These are phyloP conservation scores for Paraphaeosphaeria sporulosa DNA, from an alignment of 2,329 filamentous ascomycete species.

Conservation along the genomic window DNA sequence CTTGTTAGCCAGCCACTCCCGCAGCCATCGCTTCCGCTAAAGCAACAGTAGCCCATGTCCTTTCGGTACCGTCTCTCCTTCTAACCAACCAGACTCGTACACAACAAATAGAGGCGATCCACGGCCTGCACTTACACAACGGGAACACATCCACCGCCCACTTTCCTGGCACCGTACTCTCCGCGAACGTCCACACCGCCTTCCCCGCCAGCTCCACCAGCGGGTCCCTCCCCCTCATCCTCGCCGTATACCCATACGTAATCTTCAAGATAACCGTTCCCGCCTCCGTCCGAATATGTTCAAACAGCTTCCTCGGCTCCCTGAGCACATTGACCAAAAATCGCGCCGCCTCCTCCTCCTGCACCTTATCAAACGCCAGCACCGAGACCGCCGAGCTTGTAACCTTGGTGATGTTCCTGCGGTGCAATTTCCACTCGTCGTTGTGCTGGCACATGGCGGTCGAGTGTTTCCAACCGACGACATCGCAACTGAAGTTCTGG, in stretches of 20 bases:
- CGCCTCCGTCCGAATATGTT: conserved; percentile 36
- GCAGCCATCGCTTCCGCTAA: background rate
- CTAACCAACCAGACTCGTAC: too few relatives aligned
- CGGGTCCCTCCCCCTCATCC: conserved; percentile 50
- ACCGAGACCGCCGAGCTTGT: too few relatives aligned
- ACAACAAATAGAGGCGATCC: too few relatives aligned
- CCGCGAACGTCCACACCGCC: conserved; percentile 52
- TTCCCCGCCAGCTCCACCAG: conserved; percentile 53
- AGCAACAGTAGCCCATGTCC: too few relatives aligned
- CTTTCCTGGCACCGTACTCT: conserved; percentile 51
- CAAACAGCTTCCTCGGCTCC: conserved; percentile 27
- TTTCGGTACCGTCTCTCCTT: too few relatives aligned
- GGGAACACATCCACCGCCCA: conserved; percentile 59
- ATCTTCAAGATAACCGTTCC: conserved; percentile 37
- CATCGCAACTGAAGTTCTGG: conserved; percentile 28
- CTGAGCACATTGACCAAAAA: conserved; percentile 29
- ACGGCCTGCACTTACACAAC: conserved; percentile 47
- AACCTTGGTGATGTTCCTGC: conserved; percentile 35
- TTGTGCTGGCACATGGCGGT: conserved; percentile 25
- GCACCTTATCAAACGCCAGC: conserved; percentile 28
- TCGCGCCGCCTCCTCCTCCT: too few relatives aligned
- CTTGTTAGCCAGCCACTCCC: background rate
- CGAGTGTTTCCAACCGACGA: conserved; percentile 32
- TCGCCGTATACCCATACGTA: conserved; percentile 53
- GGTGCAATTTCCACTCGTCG: conserved; percentile 29